Conservation (phyloP, 2,329 filamentous ascomycete species). For the Alternaria triticina region DNA sequence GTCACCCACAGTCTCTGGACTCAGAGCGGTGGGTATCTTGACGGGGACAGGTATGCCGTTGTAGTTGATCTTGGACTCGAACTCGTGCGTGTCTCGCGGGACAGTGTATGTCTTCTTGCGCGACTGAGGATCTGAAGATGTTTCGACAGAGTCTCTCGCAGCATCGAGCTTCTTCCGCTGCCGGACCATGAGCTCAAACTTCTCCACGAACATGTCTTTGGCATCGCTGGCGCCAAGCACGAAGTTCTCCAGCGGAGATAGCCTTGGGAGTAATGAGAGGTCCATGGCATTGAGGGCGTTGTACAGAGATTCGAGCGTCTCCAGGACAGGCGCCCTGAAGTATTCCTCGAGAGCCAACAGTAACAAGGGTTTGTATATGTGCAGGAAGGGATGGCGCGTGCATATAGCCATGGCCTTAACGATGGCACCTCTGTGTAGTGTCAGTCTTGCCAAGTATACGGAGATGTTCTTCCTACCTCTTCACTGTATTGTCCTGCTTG, state of each 20-base stretch:
- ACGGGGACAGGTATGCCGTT: conserved; percentile 96
- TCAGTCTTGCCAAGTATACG: conserved; percentile 13
- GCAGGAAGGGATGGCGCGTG: conserved; percentile 93
- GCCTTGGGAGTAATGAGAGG: conserved; percentile 85
- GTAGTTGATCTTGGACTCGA: conserved; percentile 93
- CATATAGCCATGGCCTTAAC: conserved; percentile 99
- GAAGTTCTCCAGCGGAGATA: conserved; percentile 83
- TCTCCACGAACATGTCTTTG: conserved; percentile 96
- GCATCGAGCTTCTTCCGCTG: conserved; percentile 75
- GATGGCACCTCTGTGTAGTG: conserved; percentile 73
- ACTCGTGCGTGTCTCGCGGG: conserved; percentile 95
- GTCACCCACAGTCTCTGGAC: conserved; percentile 95
- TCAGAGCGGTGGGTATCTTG: conserved; percentile 91
- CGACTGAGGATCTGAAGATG: conserved; percentile 48
- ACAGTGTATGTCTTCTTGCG: conserved; percentile 71
- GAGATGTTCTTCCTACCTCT: conserved; percentile 57
- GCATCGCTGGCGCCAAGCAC: conserved; percentile 90
- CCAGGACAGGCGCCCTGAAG: conserved; percentile 87
- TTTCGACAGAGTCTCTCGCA: conserved; percentile 37
- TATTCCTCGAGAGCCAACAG: conserved; percentile 94
- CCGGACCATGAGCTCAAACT: conserved; percentile 93
- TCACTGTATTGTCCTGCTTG: conserved; percentile 91
- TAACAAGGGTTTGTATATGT: conserved; percentile 98
- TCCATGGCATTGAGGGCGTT: conserved; percentile 97
- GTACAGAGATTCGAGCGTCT: conserved; percentile 88